Evolutionary conservation across 345 rosid genomes (phyloP).

Genomic region (Ceriops decandra): DNA sequence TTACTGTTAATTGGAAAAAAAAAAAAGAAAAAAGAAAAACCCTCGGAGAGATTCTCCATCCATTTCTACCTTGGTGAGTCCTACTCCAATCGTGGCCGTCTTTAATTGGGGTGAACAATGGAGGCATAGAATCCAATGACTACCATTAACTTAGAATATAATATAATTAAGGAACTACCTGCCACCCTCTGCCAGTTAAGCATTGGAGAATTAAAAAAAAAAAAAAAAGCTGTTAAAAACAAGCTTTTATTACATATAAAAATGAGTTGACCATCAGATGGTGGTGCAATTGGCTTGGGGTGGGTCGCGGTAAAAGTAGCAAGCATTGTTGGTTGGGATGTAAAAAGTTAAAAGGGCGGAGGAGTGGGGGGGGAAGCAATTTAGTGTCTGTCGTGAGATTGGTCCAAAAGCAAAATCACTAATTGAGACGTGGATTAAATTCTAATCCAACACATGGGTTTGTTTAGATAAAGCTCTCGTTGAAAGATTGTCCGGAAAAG

Average conservation of each 20-base stretch:
- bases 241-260: too few relatives aligned
- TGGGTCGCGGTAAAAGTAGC: too few relatives aligned
- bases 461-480: neutral
- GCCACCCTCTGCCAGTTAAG: neutral
- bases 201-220: neutral
- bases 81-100: neutral
- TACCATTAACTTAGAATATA: neutral
- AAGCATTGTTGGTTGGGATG: too few relatives aligned
- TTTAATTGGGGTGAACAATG: neutral
- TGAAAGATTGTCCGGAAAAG: too few relatives aligned
- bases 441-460: neutral
- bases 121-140: neutral
- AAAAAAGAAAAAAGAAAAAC: neutral
- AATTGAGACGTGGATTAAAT: neutral
- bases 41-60: neutral
- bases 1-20: neutral
- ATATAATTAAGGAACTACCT: constrained; percentile 14
- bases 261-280: too few relatives aligned
- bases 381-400: neutral
- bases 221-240: too few relatives aligned
- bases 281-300: too few relatives aligned
- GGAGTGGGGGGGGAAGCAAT: too few relatives aligned
- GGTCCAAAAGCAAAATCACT: neutral
- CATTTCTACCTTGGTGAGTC: neutral
- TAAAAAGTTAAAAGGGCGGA: too few relatives aligned